Evolutionary conservation across 164 flowering plant genomes (phyloP).

Genomic region (Echeveria elegans): DNA sequence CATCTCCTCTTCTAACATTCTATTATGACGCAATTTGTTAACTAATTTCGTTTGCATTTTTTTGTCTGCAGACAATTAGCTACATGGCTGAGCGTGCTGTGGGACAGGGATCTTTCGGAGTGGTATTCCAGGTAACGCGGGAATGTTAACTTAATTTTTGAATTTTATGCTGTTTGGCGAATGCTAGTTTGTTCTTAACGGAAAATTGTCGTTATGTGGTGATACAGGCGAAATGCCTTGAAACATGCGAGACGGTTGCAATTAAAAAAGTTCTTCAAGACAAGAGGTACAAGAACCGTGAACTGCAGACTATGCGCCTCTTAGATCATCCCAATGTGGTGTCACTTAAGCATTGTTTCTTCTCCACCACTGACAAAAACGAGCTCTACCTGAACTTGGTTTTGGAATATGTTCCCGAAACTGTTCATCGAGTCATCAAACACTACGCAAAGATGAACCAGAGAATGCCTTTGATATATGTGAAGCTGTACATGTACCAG

Average conservation of each 20-base stretch:
- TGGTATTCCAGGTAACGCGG: constrained; percentile 56
- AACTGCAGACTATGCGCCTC: constrained; percentile 64
- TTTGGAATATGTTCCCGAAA: constrained; percentile 61
- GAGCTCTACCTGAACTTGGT: constrained; percentile 58
- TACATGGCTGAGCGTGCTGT: constrained; percentile 70
- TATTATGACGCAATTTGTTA: no score
- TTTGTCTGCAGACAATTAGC: constrained; percentile 48
- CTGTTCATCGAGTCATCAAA: constrained; percentile 51
- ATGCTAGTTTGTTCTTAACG: no score
- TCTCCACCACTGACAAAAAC: constrained; percentile 55
- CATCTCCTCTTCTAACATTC: not conserved
- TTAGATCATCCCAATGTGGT: constrained; percentile 61
- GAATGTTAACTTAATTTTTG: not conserved
- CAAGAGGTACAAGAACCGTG: constrained; percentile 68
- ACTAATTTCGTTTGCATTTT: not conserved
- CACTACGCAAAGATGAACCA: constrained; percentile 53
- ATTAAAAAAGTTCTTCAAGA: constrained; percentile 72
- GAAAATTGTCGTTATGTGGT: not conserved
- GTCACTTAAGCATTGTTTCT: constrained; percentile 53
- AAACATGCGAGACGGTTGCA: constrained; percentile 66
- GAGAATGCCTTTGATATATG: constrained; percentile 51
- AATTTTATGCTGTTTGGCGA: no score
- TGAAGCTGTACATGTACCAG: constrained; percentile 50
- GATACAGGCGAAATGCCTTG: constrained; percentile 65
- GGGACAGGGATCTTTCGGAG: constrained; percentile 64